Base-by-base conservation (phyloP, 2,329 filamentous ascomycete genomes). In the Alternaria tenuissima region DNA sequence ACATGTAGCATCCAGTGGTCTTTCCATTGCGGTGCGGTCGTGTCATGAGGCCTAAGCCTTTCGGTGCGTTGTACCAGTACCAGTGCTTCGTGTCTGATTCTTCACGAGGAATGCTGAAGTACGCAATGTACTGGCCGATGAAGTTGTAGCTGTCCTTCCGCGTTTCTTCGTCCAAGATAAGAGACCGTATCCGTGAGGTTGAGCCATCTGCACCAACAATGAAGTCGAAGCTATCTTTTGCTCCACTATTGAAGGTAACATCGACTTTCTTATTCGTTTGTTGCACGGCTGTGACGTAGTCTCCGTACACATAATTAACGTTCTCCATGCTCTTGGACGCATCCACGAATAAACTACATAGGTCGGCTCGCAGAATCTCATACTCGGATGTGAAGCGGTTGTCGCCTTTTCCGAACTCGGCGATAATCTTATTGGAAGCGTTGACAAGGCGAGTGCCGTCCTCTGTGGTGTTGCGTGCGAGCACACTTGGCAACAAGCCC, bases 391-490 rank as follows among this genome's bases (percentile, higher is more conserved):
- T 76, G 16, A 63, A 59, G 8, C 49, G n/a, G 9, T 60, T 52
- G 4, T 68, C 65, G 3, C 72, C 72, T 1, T 71, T 76, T 30
- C 70, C 68, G 8, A 75, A 65, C 12, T 60, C 52, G 12, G 68
- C 71, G 6, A 71, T 43, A 0, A 55, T 47, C 12, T 69, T 70
- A 5, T 69, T 61, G 4, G 61, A 57, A 2, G 53, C 39, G 38
- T 72, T 62, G 5, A 84, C 66, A n/a, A 82, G 62, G 5, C 71
- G 68, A n/a, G 78, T 70, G 30, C 81, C 82, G 22, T 71, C 68
- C 65, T 84, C 82, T 11, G 74, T 73, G 3, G 79, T 81, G 16
- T 74, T 70, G 5, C 69, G 66, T 2, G 67, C 65, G 9, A 77
- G 76, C 30, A 84, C 73, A 0, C 69, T 69, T 2, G 68, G 63